phyloP scores from a whole-genome alignment of 1,284 basidiomycete species.

The Bothia castanella region DNA sequence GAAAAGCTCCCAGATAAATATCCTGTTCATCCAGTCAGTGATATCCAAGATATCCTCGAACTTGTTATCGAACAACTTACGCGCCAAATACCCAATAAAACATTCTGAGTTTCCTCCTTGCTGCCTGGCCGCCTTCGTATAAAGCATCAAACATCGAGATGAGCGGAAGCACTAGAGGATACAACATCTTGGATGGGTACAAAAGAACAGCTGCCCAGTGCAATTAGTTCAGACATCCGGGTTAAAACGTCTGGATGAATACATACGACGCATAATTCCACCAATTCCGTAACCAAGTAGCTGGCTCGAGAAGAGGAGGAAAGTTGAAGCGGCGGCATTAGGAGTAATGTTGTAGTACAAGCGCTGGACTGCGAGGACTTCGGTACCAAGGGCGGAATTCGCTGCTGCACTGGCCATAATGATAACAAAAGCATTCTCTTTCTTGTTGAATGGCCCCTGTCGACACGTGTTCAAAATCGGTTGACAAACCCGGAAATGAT shows the following conservation, averaged over 20 bases:
- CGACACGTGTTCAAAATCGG: too few species aligned
- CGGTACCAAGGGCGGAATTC: conserved; percentile 60
- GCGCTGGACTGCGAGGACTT: conserved; percentile 62
- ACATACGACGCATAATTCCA: conserved; percentile 31
- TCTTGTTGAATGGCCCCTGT: conserved; percentile 37
- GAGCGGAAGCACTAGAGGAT: conserved; percentile 50
- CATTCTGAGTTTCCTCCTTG: conserved; percentile 37
- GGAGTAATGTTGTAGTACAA: conserved; percentile 53
- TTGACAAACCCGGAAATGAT: not conserved
- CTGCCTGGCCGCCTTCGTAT: conserved; percentile 37
- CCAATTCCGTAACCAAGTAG: conserved; percentile 58
- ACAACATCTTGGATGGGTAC: conserved; percentile 66
- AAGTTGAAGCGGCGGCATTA: conserved; percentile 50
- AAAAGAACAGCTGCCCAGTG: conserved; percentile 42
- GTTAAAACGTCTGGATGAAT: too few species aligned
- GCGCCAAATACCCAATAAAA: conserved; percentile 49
- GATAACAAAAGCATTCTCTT: conserved; percentile 60
- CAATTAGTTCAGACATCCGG: too few species aligned
- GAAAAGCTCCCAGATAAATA: conserved; percentile 51
- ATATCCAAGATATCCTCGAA: too few species aligned
- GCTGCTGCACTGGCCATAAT: conserved; percentile 68
- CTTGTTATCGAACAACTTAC: conserved; percentile 22
- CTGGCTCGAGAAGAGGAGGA: conserved; percentile 59
- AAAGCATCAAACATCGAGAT: conserved; percentile 56
- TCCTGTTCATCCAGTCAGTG: conserved; percentile 25